These are phyloP conservation scores for Clavariopsis aquatica DNA, from an alignment of 495 filamentous ascomycete species.

Conservation along the genomic window DNA sequence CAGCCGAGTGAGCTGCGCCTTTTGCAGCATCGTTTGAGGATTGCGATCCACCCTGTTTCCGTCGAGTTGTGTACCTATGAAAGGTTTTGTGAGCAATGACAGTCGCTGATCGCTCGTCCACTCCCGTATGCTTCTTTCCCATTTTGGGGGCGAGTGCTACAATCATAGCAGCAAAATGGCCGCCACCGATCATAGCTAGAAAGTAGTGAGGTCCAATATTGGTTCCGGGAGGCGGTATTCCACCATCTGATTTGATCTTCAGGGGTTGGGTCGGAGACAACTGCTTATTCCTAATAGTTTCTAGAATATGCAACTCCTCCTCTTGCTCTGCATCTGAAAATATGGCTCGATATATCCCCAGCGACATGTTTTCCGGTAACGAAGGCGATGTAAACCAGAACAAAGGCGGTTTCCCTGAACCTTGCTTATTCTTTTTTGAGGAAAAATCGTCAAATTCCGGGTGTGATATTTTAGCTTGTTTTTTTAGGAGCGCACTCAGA, in stretches of 20 bases:
- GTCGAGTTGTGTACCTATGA: conserved; percentile 91
- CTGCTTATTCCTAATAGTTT: conserved; percentile 73
- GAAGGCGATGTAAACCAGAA: conserved; percentile 80
- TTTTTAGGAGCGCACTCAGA: conserved; percentile 73
- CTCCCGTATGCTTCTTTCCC: conserved; percentile 67
- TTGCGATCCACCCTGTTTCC: conserved; percentile 94
- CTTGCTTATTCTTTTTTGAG: conserved; percentile 52
- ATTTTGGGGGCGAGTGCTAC: conserved; percentile 81
- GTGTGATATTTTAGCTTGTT: conserved; percentile 69
- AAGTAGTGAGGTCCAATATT: conserved; percentile 79
- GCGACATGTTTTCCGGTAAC: conserved; percentile 73
- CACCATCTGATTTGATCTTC: conserved; percentile 54
- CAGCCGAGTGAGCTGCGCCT: conserved; percentile 90
- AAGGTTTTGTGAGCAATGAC: conserved; percentile 96
- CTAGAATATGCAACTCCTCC: conserved; percentile 61
- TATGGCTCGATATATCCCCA: conserved; percentile 82
- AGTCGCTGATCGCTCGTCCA: conserved; percentile 74
- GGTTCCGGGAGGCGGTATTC: conserved; percentile 51
- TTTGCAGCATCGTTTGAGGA: conserved; percentile 89
- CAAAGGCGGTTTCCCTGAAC: conserved; percentile 69
- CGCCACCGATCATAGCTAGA: conserved; percentile 97
- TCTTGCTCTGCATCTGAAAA: conserved; percentile 72
- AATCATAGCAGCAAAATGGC: conserved; percentile 96
- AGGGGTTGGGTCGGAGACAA: conserved; percentile 56
- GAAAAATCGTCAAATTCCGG: conserved; percentile 54